A percentile compares a stretch with the other conserved stretches of the same genome.
Conservation (phyloP, 139 green algal species). For the Pseudopediastrum boryanum region DNA sequence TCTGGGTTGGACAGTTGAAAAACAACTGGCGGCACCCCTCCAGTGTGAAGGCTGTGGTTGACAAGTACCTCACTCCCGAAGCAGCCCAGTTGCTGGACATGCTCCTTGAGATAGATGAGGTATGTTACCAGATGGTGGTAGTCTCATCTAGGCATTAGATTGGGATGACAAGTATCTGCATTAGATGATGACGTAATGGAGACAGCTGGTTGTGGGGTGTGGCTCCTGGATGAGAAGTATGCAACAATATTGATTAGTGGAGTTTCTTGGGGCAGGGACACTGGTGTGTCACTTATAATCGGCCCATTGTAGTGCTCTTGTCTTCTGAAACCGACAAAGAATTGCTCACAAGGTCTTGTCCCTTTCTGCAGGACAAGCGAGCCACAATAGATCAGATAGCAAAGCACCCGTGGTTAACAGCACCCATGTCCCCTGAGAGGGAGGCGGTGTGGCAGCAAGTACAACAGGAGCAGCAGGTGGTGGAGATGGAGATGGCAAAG, state of each 20-base stretch:
- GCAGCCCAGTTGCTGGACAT: neutral
- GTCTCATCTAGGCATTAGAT: neutral
- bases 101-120: neutral
- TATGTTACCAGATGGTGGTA: neutral
- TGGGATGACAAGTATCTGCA: neutral
- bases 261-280: neutral
- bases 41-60: neutral
- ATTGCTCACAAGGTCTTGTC: neutral
- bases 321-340: neutral
- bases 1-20: no score
- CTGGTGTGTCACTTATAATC: no score
- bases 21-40: neutral
- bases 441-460: constrained; percentile 26
- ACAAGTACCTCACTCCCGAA: neutral
- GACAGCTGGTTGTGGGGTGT: neutral
- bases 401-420: constrained; percentile 67
- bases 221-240: neutral
- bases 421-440: constrained; percentile 30
- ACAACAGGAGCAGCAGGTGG: constrained; percentile 44
- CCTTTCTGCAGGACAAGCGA: constrained; percentile 41
- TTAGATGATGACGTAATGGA: neutral
- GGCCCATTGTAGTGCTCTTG: neutral
- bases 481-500: no score
- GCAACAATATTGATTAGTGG: neutral
- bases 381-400: constrained; percentile 66